Base-by-base conservation (phyloP, 2,329 filamentous ascomycete species). In the Cladosporium phlei region DNA sequence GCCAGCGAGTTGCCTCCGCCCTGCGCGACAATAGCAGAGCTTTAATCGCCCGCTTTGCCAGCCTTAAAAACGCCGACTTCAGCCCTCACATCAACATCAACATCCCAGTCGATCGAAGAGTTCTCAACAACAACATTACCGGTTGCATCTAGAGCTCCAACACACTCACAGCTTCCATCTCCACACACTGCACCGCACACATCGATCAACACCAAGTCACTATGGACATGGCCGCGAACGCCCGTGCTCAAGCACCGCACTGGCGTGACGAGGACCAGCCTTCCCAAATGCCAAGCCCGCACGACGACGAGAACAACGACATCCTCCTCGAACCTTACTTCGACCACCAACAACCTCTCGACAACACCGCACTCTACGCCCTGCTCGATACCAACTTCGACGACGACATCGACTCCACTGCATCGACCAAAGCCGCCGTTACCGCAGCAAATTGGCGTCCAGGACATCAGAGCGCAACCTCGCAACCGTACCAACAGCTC, bases 151-250 rank as follows among this genome's bases (percentile, higher is more conserved):
- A n/a, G 14, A 19, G 28, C 21, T 14, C 27, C 24, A 29, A 16
- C 19, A 8, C 17, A n/a, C 37, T 6, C 20, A n/a, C 24, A 6
- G 24, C 24, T 11, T 11, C 11, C 24, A 25, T 25, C 24, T 25
- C 24, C 6, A 25, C 6, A 6, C 6, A 6, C 24, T 25, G 24
- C 24, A 25, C 24, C 24, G 24, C 20, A 25, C 35, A 38, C 8
- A 8, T 14, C 14, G 33, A 16, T 28, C 17, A n/a, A 5, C 11
- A 37, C 24, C 17, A 27, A 19, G 12, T 37, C 32, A 17, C 14
- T 9, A 45, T 37, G 39, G 29, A 55, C 27, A 48, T 46, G 20
- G 49, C 49, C 32, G 52, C 51, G 34, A 49, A 52, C 48, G 49
- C 52, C 10, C 32, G 28, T 50, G 10, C 33, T 46, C 4, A 27